Evolutionary conservation across 306 rosid genomes (phyloP), one percentile per base, ranked within the genome.

Genomic region (Cucurbita maxima): DNA sequence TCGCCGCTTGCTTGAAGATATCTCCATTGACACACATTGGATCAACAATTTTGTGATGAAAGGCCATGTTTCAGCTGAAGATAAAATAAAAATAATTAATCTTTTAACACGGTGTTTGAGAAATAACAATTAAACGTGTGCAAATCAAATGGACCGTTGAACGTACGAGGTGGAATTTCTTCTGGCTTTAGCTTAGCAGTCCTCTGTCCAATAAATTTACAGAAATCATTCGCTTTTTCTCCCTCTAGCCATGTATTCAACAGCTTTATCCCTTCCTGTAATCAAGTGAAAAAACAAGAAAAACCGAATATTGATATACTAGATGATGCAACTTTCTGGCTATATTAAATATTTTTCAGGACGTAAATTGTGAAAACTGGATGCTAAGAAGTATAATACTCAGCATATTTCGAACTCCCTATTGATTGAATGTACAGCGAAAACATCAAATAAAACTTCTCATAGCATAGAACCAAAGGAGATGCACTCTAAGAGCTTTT

Each of bases 21-120:
- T 81, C 80, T 93, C 98, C 85, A 25, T 36, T 4, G 94, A 87
- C 73, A 82, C 86, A 74, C 89, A 88, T 76, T 83, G 85, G 79
- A 84, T 90, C 34, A 90, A 86, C 76, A 87, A 30, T 70, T 87
- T 86, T 62, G 79, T 54, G 56, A 93, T 88, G 81, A 90, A 93
- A 58, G 98, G 97, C 98, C 98, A 93, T 74, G 97, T 88, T 80
- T 88, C 97, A 74, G 96, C 98, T 93, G 96, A 85, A 90, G 62
- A 20, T 59, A 76, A 61, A 71, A 75, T 41, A 58, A 1, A 6
- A 54, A 15, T 8, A 71, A 7, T 34, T 71, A 52, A 0, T 71
- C 52, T 10, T 16, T 34, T 52, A 38, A 54, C 48, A 10, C 11
- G 2, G 18, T 52, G 36, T 18, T 71, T 54, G 13, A 71, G 37